Evolutionary conservation across 2,329 filamentous ascomycete genomes (phyloP).

Genomic region (Venturia effusa): DNA sequence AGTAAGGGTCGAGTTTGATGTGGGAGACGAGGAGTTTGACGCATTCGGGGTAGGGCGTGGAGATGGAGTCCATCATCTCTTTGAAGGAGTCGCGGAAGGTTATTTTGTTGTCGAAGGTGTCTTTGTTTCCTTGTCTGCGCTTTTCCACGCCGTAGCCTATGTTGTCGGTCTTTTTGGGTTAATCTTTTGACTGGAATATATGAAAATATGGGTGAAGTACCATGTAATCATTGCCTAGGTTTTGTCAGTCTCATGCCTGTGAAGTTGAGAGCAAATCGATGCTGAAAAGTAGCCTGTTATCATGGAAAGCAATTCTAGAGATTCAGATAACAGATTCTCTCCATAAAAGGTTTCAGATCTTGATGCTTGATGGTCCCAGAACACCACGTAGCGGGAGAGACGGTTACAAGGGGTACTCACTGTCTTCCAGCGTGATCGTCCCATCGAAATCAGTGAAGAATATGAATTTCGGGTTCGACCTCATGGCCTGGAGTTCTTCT

Average conservation of each 20-base stretch:
- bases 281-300: no score
- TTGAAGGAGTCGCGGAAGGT: slow-evolving; percentile 78
- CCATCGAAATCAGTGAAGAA: slow-evolving; percentile 99
- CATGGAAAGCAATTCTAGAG: background rate
- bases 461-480: slow-evolving; percentile 69
- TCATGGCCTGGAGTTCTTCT: slow-evolving; percentile 33
- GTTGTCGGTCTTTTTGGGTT: slow-evolving; percentile 64
- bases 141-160: slow-evolving; percentile 68
- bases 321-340: no score
- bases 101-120: slow-evolving; percentile 59
- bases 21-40: slow-evolving; percentile 67
- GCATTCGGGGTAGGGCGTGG: slow-evolving; percentile 70
- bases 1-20: slow-evolving; percentile 80
- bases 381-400: no score
- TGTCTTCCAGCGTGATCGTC: slow-evolving; percentile 71
- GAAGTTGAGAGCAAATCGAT: background rate
- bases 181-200: slow-evolving; percentile 43
- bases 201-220: slow-evolving; percentile 31
- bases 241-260: background rate
- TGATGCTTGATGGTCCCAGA: background rate
- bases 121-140: slow-evolving; percentile 62
- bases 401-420: slow-evolving; percentile 28
- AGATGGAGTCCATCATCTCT: slow-evolving; percentile 85
- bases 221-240: slow-evolving; percentile 53
- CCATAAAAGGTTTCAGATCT: background rate